These are phyloP conservation scores for Colletotrichum zoysiae DNA, from an alignment of 2,329 filamentous ascomycete genomes.

Conservation along the genomic window DNA sequence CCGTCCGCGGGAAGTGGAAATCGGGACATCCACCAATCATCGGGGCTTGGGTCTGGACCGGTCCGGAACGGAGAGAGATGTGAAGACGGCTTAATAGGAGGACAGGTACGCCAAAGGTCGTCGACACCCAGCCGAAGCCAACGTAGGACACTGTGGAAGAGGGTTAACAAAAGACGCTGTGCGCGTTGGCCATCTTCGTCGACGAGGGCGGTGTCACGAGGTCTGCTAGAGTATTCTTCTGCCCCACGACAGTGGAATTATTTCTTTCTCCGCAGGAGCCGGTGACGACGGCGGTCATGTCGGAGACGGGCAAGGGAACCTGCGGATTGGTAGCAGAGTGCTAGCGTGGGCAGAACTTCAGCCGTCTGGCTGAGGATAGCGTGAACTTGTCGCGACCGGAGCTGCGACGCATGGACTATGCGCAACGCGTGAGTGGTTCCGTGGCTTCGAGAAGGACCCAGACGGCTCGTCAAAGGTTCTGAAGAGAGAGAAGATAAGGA, in stretches of 20 bases:
- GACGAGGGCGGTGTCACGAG: neutral
- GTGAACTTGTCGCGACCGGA: neutral
- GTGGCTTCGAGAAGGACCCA: neutral
- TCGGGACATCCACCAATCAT: constrained; percentile 24
- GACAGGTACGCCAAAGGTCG: neutral
- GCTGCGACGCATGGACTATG: neutral
- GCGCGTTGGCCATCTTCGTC: neutral
- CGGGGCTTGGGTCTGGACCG: neutral
- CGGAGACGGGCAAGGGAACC: neutral
- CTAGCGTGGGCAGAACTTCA: neutral
- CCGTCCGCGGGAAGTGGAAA: neutral
- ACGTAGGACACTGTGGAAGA: neutral
- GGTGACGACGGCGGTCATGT: neutral
- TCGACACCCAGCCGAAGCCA: neutral
- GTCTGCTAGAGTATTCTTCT: neutral
- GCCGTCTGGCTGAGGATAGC: neutral
- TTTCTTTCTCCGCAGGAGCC: neutral
- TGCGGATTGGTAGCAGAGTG: neutral
- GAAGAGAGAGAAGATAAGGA: neutral
- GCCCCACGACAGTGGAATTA: neutral
- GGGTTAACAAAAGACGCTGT: neutral
- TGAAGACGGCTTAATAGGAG: neutral
- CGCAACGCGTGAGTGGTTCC: neutral
- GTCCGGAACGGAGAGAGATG: constrained; percentile 6
- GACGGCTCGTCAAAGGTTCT: neutral